Evolutionary conservation across 768 basidiomycete species (phyloP).

Genomic region (Tricholomella constricta): DNA sequence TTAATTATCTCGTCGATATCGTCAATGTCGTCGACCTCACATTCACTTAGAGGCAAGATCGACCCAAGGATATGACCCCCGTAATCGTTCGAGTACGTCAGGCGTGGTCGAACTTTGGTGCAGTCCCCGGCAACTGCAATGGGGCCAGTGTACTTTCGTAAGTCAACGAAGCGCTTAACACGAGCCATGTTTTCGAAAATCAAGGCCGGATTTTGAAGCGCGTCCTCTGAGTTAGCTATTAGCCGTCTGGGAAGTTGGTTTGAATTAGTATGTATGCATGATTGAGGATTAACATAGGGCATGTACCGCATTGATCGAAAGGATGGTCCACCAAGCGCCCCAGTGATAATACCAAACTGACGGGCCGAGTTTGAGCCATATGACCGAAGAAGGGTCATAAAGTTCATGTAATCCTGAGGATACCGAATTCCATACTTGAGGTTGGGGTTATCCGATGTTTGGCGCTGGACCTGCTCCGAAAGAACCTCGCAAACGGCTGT

Average conservation of each 20-base stretch:
- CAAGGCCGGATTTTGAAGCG: conserved; percentile 24
- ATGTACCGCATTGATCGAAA: conserved; percentile 11
- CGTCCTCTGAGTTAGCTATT: conserved; percentile 22
- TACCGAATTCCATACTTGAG: conserved; percentile 15
- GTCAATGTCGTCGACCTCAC: conserved; percentile 20
- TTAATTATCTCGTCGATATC: conserved; percentile 27
- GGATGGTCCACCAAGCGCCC: conserved; percentile 7
- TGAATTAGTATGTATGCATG: not conserved
- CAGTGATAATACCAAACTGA: conserved; percentile 11
- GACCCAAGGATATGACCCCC: conserved; percentile 29
- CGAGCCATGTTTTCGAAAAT: conserved; percentile 29
- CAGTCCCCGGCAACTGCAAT: conserved; percentile 27
- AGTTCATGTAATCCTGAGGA: conserved; percentile 5
- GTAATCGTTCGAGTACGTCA: conserved; percentile 26
- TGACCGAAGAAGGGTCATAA: conserved; percentile 10
- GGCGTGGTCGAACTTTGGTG: conserved; percentile 26
- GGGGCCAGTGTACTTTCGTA: conserved; percentile 19
- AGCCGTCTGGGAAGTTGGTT: conserved; percentile 16
- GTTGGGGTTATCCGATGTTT: conserved; percentile 10
- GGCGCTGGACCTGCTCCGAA: conserved; percentile 2
- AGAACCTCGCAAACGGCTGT: conserved; percentile 10
- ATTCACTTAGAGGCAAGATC: conserved; percentile 18
- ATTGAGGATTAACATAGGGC: too few species aligned
- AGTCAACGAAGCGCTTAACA: conserved; percentile 17
- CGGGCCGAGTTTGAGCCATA: conserved; percentile 15